A percentile compares a stretch with the other conserved stretches of the same genome.
phyloP scores from a whole-genome alignment of 306 rosid species.

The Citrullus amarus region DNA sequence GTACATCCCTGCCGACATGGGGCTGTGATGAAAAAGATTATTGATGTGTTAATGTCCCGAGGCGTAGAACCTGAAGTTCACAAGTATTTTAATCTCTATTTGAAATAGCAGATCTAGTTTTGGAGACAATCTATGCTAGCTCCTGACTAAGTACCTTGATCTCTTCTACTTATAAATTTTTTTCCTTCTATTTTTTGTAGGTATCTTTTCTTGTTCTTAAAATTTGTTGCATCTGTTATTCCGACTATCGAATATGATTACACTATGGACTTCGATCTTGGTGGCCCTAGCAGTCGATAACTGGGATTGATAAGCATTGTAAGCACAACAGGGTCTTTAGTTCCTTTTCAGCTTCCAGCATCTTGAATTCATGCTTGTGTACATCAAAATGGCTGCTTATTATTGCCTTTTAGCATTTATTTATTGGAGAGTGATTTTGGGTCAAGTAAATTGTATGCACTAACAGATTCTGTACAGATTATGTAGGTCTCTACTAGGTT shows the following conservation, averaged over 20 bases:
- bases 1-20: conserved; percentile 96
- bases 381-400: background rate
- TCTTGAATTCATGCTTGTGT: background rate
- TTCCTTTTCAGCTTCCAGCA: background rate
- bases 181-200: conserved; percentile 21
- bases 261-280: conserved; percentile 95
- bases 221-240: conserved; percentile 92
- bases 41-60: conserved; percentile 85
- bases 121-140: background rate
- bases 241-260: conserved; percentile 96
- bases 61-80: conserved; percentile 99
- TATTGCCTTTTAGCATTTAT: background rate
- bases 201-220: conserved; percentile 90
- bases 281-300: conserved; percentile 67
- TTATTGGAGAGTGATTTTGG: background rate
- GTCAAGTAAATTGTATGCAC: background rate
- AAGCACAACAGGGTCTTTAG: background rate
- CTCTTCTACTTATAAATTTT: background rate
- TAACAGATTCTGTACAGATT: background rate
- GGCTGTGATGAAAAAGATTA: conserved; percentile 94
- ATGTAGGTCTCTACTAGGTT: background rate
- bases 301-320: background rate
- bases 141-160: background rate
- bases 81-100: conserved; percentile 17
- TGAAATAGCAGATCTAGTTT: background rate